These are phyloP conservation scores for Pleurostoma richardsiae DNA, from an alignment of 2,329 filamentous ascomycete genomes.

Conservation along the genomic window DNA sequence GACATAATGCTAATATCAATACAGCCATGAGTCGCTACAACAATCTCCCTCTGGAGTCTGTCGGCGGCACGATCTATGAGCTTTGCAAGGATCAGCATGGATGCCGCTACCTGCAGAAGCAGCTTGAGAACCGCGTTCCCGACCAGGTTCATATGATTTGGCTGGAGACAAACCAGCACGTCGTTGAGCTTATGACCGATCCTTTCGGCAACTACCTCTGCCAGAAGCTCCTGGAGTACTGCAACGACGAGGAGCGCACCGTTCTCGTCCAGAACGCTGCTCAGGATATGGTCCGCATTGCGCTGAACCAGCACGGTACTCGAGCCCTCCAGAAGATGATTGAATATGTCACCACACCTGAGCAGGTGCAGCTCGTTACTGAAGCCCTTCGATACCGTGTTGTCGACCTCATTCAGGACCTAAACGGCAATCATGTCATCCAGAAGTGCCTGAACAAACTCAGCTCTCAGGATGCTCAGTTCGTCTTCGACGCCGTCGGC, in stretches of 20 bases:
- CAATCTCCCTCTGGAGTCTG: slow-evolving; percentile 75
- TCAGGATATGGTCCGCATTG: slow-evolving; percentile 83
- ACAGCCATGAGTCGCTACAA: slow-evolving; percentile 73
- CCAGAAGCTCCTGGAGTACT: slow-evolving; percentile 95
- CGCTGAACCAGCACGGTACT: slow-evolving; percentile 94
- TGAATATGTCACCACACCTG: slow-evolving; percentile 81
- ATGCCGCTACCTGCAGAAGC: slow-evolving; percentile 94
- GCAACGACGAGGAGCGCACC: slow-evolving; percentile 92
- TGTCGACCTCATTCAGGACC: slow-evolving; percentile 90
- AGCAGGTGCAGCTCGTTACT: slow-evolving; percentile 85
- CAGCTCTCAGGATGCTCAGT: slow-evolving; percentile 76
- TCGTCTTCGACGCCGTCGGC: slow-evolving; percentile 95
- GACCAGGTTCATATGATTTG: slow-evolving; percentile 91
- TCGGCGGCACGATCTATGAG: slow-evolving; percentile 78
- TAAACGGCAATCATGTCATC: slow-evolving; percentile 98
- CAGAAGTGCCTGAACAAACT: slow-evolving; percentile 98
- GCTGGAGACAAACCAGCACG: slow-evolving; percentile 85
- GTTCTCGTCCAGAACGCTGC: slow-evolving; percentile 86
- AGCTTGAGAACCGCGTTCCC: slow-evolving; percentile 82
- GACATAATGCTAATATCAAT: slow-evolving; percentile 20
- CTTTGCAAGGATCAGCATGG: slow-evolving; percentile 98
- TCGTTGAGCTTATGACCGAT: slow-evolving; percentile 97
- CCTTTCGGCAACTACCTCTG: slow-evolving; percentile 99
- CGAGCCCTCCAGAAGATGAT: slow-evolving; percentile 97
- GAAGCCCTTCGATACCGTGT: slow-evolving; percentile 77